These are phyloP conservation scores for Daldinia bambusicola DNA, from an alignment of 495 filamentous ascomycete genomes.

Conservation along the genomic window DNA sequence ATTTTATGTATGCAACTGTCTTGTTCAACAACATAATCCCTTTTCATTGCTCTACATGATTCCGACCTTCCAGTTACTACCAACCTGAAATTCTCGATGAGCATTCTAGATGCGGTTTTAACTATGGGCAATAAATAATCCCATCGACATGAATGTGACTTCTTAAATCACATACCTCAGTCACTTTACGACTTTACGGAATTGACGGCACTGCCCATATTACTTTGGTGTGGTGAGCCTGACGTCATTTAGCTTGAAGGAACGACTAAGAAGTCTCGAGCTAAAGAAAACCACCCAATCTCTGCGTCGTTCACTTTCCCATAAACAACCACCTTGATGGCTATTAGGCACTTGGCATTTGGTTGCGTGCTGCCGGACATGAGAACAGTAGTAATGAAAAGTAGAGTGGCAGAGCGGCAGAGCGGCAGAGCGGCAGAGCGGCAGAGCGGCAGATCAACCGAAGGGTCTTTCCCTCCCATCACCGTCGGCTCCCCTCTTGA, in stretches of 20 bases:
- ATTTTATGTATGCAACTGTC: neutral
- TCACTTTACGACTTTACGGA: slow-evolving; percentile 3
- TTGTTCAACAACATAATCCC: neutral
- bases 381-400: slow-evolving; percentile 11
- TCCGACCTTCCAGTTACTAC: neutral
- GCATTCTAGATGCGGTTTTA: neutral
- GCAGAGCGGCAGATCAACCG: neutral
- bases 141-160: neutral
- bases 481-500: neutral
- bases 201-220: slow-evolving; percentile 20
- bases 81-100: neutral
- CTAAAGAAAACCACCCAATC: slow-evolving; percentile 8
- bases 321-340: slow-evolving; percentile 28
- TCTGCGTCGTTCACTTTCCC: slow-evolving; percentile 2
- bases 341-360: slow-evolving; percentile 20
- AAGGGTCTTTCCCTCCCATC: slow-evolving; percentile 5
- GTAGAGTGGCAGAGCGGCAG: slow-evolving; percentile 1
- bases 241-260: slow-evolving; percentile 30
- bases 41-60: slow-evolving; percentile 1
- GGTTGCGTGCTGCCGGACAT: slow-evolving; percentile 8
- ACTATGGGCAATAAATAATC: neutral
- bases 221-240: slow-evolving; percentile 18
- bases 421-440: slow-evolving; percentile 12
- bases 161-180: no score
- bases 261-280: slow-evolving; percentile 12